Base-by-base conservation (phyloP, 352 stramenopile species). In the Pythium oligandrum region DNA sequence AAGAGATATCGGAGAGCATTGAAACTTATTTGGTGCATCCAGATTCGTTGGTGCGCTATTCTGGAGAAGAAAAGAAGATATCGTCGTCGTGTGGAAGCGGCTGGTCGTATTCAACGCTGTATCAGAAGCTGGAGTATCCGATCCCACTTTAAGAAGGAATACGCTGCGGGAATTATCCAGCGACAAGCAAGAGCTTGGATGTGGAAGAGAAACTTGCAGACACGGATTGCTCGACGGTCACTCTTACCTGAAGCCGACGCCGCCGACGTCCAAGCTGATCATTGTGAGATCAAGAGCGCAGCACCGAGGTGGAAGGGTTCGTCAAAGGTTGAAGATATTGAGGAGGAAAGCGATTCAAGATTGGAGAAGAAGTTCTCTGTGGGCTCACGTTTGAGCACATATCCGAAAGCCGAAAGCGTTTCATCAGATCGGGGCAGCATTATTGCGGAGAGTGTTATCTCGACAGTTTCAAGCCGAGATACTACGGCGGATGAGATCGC, bases 1-100 rank as follows among this genome's bases (percentile, higher is more conserved):
- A 58, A 53, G 48, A 36, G 57, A 35, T 88, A 70, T 45, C 46
- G 49, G 45, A 48, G 68, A n/a, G 60, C 71, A 39, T 5, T 78
- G 5, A 26, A 67, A 10, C 55, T 84, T 0, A 26, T 84, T 3
- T 55, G 52, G 33, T 78, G 68, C 51, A 66, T 86, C 8, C 77
- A 88, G 59, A 42, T 73, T 44, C 71, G 75, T 8, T 88, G 77
- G 77, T 74, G 71, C 40, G 75, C 77, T 0, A 73, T 86, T 44
- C 33, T 72, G 10, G 66, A 80, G 50, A 69, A 71, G 39, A 83
- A 77, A 44, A 55, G 62, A 35, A 57, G 65, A 4, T 59, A 69
- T 38, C 50, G 49, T 45, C 60, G 47, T 34, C 71, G 73, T 6
- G 58, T 77, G 17, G 48, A 59, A 10, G 73, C 71, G 33, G 65